Evolutionary conservation across 805 yeast species (phyloP), one percentile per base, ranked within the genome.

Genomic region (Lachancea lanzarotensis): DNA sequence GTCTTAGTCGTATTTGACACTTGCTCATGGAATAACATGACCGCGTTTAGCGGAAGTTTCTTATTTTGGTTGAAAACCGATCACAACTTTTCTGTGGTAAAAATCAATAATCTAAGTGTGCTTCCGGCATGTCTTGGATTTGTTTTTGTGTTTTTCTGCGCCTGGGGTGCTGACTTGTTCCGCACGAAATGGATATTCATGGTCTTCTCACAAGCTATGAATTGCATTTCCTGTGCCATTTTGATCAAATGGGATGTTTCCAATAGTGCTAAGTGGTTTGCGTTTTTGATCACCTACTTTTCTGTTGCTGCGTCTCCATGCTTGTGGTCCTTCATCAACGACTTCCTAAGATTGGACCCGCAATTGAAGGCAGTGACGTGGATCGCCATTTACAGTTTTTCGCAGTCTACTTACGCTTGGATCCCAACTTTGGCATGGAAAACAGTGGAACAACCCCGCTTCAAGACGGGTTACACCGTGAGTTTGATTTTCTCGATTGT

Each of bases 231-330:
- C 12, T 77, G 79, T 55, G 68, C 69, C 0, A 65, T 80, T 19
- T 62, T 80, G 51, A 79, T 81, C 5, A 72, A 72, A 36, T 80
- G 85, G 85, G 61, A 78, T 50, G 76, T 80, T 25, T 70, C 79
- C 0, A 67, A 68, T 35, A 47, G 67, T n/a, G 78, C 84, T 13
- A 78, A 80, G 60, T 79, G 84, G 84, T 78, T 72, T 66, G 85
- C 79, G 0, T 80, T 75, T 58, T 68, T 78, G 54, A 68, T 75
- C 40, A 78, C 76, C 17, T 80, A 79, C 55, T 76, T 77, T 59
- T 75, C 80, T 12, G 79, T 82, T 73, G 75, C 84, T 15, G 76
- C 76, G 59, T 78, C 83, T 2, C 81, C 84, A 0, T 79, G 79
- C 38, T 62, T 78, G 40, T 76, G 79, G 68, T 72, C 81, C 1